Evolutionary conservation across 305 asterid species (phyloP), one percentile per base, ranked within the genome.

Genomic region (Plantago lanceolata): DNA sequence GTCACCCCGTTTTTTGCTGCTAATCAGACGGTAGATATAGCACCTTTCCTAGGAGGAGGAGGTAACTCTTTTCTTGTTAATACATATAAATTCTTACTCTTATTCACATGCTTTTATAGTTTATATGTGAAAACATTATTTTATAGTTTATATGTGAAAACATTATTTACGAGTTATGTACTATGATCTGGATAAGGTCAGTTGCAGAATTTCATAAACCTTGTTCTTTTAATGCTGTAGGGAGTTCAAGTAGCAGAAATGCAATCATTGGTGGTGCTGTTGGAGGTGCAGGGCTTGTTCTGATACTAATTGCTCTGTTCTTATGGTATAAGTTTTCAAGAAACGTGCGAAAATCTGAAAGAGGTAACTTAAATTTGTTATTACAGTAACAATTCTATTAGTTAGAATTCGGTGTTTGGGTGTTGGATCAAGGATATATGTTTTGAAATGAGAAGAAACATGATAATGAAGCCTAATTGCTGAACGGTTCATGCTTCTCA

Each of bases 231-330:
- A 11, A 52, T 52, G 19, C 14, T 72, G 14, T 67, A 88, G 96
- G 91, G 64, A 52, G 76, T 61, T 84, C 95, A 47, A 76, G 76
- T 69, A 88, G 76, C 33, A 83, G 47, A 35, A 82, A 72, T 59
- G 82, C 87, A 35, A 79, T 89, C 31, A 81, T 89, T 1, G 94
- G 92, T 18, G 96, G 95, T 43, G 89, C 75, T 2, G 95, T 60
- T 15, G 96, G 92, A 64, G 96, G 96, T 57, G 88, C 58, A 28
- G 82, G 81, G 19, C 52, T 86, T 73, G 65, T 81, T 60, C 64
- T 89, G 13, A 51, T 85, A 19, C 2, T 83, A 53, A 17, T 78
- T 48, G 78, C 74, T 57, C 37, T 85, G 40, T 75, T 76, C 35
- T 14, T 85, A 51, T 81, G 88, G 85, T 76, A 75, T 77, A 77